phyloP scores from a whole-genome alignment of 805 yeast species.

The Alloascoidea hylecoeti region DNA sequence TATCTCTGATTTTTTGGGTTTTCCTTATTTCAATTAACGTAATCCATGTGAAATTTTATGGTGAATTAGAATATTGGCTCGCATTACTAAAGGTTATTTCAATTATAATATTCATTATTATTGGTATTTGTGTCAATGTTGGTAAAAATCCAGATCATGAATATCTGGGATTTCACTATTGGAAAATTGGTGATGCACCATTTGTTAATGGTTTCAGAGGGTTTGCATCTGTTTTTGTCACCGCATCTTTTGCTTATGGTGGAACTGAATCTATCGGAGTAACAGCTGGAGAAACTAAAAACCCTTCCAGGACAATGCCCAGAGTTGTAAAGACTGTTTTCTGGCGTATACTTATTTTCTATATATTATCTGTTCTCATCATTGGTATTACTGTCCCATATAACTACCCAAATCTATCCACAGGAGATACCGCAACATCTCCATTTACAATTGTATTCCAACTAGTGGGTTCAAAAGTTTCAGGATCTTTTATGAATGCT shows the following conservation, averaged over 20 bases:
- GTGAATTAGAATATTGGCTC: constrained; percentile 38
- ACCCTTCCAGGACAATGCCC: constrained; percentile 45
- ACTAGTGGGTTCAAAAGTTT: constrained; percentile 27
- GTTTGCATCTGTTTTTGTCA: constrained; percentile 39
- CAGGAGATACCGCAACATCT: constrained; percentile 26
- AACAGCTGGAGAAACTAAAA: constrained; percentile 46
- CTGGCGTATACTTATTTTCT: constrained; percentile 36
- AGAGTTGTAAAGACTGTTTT: constrained; percentile 41
- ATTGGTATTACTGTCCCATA: constrained; percentile 49
- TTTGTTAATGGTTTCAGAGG: constrained; percentile 20
- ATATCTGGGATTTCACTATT: constrained; percentile 39
- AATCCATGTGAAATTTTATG: constrained; percentile 35
- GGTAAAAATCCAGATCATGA: constrained; percentile 40
- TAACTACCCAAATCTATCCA: constrained; percentile 29
- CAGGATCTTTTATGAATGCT: constrained; percentile 39
- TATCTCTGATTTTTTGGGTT: constrained; percentile 39
- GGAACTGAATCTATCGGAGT: constrained; percentile 46
- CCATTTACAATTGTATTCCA: constrained; percentile 29
- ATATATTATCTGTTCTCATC: constrained; percentile 36
- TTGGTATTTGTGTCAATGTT: constrained; percentile 40
- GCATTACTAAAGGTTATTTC: constrained; percentile 35
- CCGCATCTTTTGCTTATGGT: constrained; percentile 41
- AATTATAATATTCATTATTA: constrained; percentile 32
- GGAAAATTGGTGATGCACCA: constrained; percentile 34
- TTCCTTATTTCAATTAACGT: constrained; percentile 28